A percentile compares a stretch with the other conserved stretches of the same genome.
Conservation (phyloP, 2,329 filamentous ascomycete species). For the Fusarium armeniacum region DNA sequence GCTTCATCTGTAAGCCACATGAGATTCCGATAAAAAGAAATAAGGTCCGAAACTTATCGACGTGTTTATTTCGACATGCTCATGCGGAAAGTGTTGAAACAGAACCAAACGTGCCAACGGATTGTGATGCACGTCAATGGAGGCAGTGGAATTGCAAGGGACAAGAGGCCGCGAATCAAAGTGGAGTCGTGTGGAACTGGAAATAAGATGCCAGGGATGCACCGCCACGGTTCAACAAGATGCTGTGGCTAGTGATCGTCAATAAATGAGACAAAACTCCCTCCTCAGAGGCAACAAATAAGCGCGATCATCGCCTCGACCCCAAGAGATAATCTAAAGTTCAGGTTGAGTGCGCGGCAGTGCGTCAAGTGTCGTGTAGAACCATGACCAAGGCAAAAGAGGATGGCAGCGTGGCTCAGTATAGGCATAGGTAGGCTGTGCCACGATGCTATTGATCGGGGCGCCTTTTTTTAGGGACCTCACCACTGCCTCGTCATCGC, state of each 20-base stretch:
- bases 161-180: constrained; percentile 46
- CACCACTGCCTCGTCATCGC: constrained; percentile 60
- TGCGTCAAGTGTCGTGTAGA: constrained; percentile 28
- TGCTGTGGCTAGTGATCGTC: constrained; percentile 35
- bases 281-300: constrained; percentile 30
- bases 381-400: constrained; percentile 7
- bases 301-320: constrained; percentile 19
- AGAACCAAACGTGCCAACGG: constrained; percentile 26
- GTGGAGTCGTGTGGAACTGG: constrained; percentile 38
- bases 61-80: constrained; percentile 8
- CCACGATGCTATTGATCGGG: constrained; percentile 41
- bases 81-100: constrained; percentile 33
- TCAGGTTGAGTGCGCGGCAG: constrained; percentile 29
- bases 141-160: constrained; percentile 43
- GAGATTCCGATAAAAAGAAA: too few relatives aligned
- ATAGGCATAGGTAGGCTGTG: constrained; percentile 33
- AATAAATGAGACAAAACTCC: neutral
- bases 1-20: constrained; percentile 14
- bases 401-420: constrained; percentile 45
- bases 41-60: constrained; percentile 1
- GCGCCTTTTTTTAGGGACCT: constrained; percentile 34
- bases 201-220: constrained; percentile 17
- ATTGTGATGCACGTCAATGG: constrained; percentile 38
- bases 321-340: neutral
- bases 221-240: constrained; percentile 27